phyloP scores from a whole-genome alignment of 768 basidiomycete species.

The Agrocybe praecox region DNA sequence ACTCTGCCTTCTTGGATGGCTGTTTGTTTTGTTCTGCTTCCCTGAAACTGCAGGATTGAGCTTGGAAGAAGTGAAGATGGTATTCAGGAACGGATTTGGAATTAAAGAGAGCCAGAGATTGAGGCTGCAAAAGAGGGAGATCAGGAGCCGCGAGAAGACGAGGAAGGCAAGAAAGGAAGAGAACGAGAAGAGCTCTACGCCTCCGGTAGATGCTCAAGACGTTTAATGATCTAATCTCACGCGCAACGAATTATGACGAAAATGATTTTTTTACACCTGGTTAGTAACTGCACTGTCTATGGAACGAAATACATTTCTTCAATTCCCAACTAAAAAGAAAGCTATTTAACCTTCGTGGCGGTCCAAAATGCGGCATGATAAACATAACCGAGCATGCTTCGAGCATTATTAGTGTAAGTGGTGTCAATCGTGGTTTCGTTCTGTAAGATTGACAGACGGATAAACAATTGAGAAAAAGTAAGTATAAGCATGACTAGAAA shows the following conservation, averaged over 20 bases:
- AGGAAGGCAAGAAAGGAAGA: slow-evolving; percentile 4
- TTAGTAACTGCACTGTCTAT: neutral
- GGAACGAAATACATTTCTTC: neutral
- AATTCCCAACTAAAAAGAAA: neutral
- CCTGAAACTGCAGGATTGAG: slow-evolving; percentile 80
- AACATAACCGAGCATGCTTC: slow-evolving; percentile 81
- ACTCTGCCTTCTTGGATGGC: slow-evolving; percentile 66
- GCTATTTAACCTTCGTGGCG: slow-evolving; percentile 43
- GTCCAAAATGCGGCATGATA: slow-evolving; percentile 89
- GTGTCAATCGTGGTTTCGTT: slow-evolving; percentile 80
- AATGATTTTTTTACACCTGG: neutral
- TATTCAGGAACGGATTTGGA: slow-evolving; percentile 69
- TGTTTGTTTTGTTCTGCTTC: slow-evolving; percentile 73
- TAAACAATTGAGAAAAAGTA: neutral
- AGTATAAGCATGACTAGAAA: neutral
- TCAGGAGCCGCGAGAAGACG: slow-evolving; percentile 34
- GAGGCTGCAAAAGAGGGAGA: slow-evolving; percentile 45
- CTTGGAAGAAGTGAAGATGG: slow-evolving; percentile 64
- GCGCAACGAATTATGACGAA: neutral
- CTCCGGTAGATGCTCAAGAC: neutral
- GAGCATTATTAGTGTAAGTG: slow-evolving; percentile 83
- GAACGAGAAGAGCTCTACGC: neutral
- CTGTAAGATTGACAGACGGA: slow-evolving; percentile 36
- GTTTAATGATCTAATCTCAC: neutral
- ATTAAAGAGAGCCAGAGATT: slow-evolving; percentile 57